Base-by-base conservation (phyloP, 306 rosid genomes). In the Vigna reflexopilosa region DNA sequence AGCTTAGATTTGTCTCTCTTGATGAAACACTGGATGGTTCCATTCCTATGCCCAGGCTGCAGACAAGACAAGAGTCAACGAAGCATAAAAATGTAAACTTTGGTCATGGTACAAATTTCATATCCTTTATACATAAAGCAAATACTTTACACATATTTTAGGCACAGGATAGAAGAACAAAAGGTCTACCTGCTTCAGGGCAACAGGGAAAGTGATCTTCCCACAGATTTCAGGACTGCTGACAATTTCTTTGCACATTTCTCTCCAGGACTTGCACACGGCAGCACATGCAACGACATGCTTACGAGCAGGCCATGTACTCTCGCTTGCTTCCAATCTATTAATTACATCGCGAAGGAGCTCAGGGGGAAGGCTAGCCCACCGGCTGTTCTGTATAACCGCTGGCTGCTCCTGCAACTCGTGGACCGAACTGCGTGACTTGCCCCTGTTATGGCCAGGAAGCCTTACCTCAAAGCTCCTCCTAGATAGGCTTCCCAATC, bases 281-380 rank as follows among this genome's bases (percentile, higher is more conserved):
- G 91, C 95, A 74, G 98, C 96, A 80, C 99, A 96, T 0, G 96
- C 90, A 81, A 96, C 97, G 38, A 96, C 96, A 40, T 96, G 67
- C 75, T 80, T 93, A 22, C 99, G 96, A 48, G 89, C 72, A 65
- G 99, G 99, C 99, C 99, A 96, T 0, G 93, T 70, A 80, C 87
- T 87, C 87, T 96, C 99, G 70, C 95, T 96, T 11, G 91, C 88
- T 84, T 93, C 99, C 86, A 96, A 83, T 85, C 99, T 87, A 63
- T 87, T 90, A 48, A 96, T 83, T 58, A 96, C 99, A 83, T 96
- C 99, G 0, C 90, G 87, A 47, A 96, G 84, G 47, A 96, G 97
- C 80, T 96, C 99, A 0, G 99, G 99, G 0, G 98, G 99, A 56
- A 96, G 93, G 80, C 97, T 84, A 20, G 99, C 98, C 99, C 99